Conservation (phyloP, 208 protist species). For the Crithidia mellificae region DNA sequence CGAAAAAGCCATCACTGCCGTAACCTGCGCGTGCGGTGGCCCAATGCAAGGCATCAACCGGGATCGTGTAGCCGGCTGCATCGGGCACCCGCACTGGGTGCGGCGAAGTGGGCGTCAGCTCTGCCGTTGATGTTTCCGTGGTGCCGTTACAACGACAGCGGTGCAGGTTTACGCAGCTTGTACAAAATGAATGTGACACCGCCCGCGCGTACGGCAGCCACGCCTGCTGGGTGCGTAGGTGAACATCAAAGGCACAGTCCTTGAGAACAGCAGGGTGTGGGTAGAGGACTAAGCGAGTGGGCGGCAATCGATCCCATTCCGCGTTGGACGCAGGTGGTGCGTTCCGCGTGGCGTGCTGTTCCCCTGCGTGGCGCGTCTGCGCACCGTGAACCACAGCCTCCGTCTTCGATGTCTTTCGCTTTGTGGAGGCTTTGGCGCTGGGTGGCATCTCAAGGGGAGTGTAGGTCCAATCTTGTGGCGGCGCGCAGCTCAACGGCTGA, state of each 20-base stretch:
- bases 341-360: too few species aligned
- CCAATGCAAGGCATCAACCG: neutral
- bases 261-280: constrained; percentile 1
- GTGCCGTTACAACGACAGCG: too few species aligned
- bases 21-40: neutral
- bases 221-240: constrained; percentile 3
- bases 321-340: too few species aligned
- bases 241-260: constrained; percentile 7
- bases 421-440: too few species aligned
- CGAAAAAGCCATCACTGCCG: too few species aligned
- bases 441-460: neutral
- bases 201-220: neutral
- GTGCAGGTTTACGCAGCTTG: too few species aligned
- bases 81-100: neutral
- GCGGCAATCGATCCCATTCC: too few species aligned
- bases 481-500: neutral
- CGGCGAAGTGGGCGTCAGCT: neutral
- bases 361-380: too few species aligned
- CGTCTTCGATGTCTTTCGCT: too few species aligned
- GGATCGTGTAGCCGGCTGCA: constrained; percentile 2
- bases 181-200: neutral
- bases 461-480: constrained; percentile 10
- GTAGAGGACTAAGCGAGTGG: neutral
- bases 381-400: too few species aligned
- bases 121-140: neutral